phyloP scores from a whole-genome alignment of 805 yeast genomes.

The Candida corydali region DNA sequence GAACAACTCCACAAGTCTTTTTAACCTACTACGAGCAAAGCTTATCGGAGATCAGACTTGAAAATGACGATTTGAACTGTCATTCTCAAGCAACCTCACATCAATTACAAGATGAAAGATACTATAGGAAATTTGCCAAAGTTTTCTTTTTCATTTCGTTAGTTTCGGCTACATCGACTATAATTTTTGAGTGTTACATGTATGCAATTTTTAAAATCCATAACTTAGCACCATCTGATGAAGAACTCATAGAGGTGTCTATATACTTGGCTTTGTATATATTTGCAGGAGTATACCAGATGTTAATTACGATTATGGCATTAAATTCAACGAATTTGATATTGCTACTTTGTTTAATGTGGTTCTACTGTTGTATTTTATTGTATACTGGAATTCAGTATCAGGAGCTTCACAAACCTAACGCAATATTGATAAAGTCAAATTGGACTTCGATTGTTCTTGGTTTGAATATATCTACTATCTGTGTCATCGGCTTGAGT shows the following conservation, averaged over 20 bases:
- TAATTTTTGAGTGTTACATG: conserved; percentile 36
- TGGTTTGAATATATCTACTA: conserved; percentile 41
- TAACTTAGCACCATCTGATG: conserved; percentile 12
- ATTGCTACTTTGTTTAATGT: conserved; percentile 33
- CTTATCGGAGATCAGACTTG: not conserved
- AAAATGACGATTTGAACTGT: too few relatives aligned
- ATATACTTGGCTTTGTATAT: conserved; percentile 46
- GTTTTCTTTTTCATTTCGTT: conserved; percentile 27
- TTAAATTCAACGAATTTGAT: conserved; percentile 36
- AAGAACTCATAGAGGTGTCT: conserved; percentile 25
- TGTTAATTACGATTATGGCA: conserved; percentile 35
- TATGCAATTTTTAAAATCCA: conserved; percentile 37
- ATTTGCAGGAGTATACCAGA: conserved; percentile 43
- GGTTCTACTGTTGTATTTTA: conserved; percentile 40
- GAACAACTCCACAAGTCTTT: conserved; percentile 3
- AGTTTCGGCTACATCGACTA: conserved; percentile 27
- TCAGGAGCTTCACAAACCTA: too few relatives aligned
- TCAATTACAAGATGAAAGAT: conserved; percentile 5
- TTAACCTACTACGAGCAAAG: conserved; percentile 1
- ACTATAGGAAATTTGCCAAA: not conserved
- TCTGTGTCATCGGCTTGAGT: conserved; percentile 35
- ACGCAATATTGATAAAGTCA: too few relatives aligned
- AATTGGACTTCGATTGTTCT: too few relatives aligned
- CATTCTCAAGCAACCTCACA: not conserved
- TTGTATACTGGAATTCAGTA: conserved; percentile 46